These are phyloP conservation scores for Trametes polyzona DNA, from an alignment of 1,284 basidiomycete species.

Conservation along the genomic window DNA sequence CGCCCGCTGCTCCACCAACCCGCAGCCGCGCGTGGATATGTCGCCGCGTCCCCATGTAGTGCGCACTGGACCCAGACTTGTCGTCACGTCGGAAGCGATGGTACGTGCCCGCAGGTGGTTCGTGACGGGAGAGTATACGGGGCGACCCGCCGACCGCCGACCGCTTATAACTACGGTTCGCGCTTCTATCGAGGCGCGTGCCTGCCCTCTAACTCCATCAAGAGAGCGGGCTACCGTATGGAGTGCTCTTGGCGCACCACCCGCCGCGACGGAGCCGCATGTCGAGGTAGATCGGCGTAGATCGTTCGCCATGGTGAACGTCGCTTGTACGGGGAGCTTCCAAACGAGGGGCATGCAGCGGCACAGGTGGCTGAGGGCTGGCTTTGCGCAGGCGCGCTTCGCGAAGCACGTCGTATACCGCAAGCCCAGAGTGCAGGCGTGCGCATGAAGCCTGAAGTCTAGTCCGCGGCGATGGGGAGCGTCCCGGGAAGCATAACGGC, in stretches of 20 bases:
- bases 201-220: slow-evolving; percentile 3
- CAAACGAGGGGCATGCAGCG: not conserved
- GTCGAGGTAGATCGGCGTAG: not conserved
- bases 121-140: not conserved
- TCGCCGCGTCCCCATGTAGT: too few species aligned
- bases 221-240: not conserved
- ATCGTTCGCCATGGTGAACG: not conserved
- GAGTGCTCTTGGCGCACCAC: slow-evolving; percentile 2
- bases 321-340: not conserved
- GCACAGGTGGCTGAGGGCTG: not conserved
- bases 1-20: too few species aligned
- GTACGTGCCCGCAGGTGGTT: too few species aligned
- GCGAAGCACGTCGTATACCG: not conserved
- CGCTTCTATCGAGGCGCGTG: not conserved
- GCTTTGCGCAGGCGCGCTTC: not conserved
- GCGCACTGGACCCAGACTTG: too few species aligned
- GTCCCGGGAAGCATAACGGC: not conserved
- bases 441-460: slow-evolving; percentile 3
- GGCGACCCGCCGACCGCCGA: not conserved
- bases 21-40: too few species aligned
- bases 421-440: not conserved
- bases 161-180: too few species aligned
- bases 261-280: slow-evolving; percentile 4
- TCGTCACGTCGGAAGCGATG: too few species aligned
- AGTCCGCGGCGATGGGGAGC: slow-evolving; percentile 5